A percentile compares a stretch with the other conserved stretches of the same genome.
Conservation (phyloP, 108 stramenopile species). For the Cylindrotheca fusiformis region DNA sequence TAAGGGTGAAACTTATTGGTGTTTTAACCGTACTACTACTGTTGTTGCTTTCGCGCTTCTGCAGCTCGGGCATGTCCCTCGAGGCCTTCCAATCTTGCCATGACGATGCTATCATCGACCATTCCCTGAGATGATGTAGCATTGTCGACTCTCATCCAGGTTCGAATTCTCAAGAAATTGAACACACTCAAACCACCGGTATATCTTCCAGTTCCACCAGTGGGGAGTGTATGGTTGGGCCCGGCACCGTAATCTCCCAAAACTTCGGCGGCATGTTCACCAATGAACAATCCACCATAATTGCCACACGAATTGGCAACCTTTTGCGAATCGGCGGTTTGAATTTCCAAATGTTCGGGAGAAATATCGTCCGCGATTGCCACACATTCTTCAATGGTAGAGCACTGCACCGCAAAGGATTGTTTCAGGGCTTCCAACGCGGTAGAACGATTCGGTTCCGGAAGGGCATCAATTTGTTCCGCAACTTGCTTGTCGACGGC, state of each 20-base stretch:
- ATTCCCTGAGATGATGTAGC: conserved; percentile 61
- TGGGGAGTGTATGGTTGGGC: conserved; percentile 99
- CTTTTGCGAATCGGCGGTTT: conserved; percentile 76
- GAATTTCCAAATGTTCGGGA: conserved; percentile 98
- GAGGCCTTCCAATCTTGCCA: conserved; percentile 97
- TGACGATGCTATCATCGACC: conserved; percentile 89
- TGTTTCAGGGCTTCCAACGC: conserved; percentile 77
- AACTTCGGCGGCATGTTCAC: conserved; percentile 94
- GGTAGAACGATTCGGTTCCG: conserved; percentile 88
- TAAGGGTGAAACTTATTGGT: too few relatives aligned
- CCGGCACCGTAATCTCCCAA: conserved; percentile 99
- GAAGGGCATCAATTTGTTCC: conserved; percentile 70
- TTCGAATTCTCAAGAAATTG: conserved; percentile 95
- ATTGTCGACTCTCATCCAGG: conserved; percentile 94
- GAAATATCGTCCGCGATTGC: conserved; percentile 85
- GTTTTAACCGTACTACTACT: too few relatives aligned
- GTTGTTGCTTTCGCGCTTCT: conserved; percentile 76
- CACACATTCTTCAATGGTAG: conserved; percentile 84
- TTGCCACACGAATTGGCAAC: conserved; percentile 74
- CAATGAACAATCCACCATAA: conserved; percentile 97
- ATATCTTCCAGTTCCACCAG: conserved; percentile 95
- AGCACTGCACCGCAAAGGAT: conserved; percentile 82
- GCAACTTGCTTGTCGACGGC: conserved; percentile 69
- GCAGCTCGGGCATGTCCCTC: conserved; percentile 98
- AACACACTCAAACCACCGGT: conserved; percentile 97